phyloP scores from a whole-genome alignment of 2,329 filamentous ascomycete genomes.

The Aurifilum marmelostoma region DNA sequence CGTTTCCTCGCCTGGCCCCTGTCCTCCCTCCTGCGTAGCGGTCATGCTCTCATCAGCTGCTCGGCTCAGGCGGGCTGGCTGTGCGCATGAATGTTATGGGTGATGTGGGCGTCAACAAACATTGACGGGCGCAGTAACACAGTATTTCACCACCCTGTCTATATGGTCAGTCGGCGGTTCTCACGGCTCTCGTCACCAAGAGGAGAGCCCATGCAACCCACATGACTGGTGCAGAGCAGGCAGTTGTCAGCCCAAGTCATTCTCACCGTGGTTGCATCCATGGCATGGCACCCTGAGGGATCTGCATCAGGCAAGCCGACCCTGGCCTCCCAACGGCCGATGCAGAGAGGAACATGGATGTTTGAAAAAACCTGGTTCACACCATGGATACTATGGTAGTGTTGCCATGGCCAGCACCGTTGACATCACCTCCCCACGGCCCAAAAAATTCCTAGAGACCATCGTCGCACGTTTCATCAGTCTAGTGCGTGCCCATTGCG shows the following conservation, averaged over 20 bases:
- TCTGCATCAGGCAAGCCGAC: not conserved
- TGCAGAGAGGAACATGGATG: not conserved
- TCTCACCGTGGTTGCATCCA: not conserved
- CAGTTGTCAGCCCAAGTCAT: not conserved
- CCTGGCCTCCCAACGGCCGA: not conserved
- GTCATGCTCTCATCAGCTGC: not conserved
- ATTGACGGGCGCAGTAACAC: not conserved
- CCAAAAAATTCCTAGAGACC: not conserved
- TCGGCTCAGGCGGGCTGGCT: not conserved
- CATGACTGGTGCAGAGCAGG: not conserved
- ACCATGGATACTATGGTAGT: not conserved
- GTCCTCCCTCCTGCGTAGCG: not conserved
- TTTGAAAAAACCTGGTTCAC: not conserved
- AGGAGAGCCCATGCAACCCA: not conserved
- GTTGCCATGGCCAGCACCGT: not conserved
- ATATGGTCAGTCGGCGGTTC: not conserved
- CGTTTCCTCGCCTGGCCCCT: constrained; percentile 9
- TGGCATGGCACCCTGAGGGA: not conserved
- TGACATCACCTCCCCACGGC: not conserved
- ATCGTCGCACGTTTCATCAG: not conserved
- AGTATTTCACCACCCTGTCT: not conserved
- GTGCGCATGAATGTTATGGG: not conserved
- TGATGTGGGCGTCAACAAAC: not conserved
- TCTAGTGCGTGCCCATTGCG: not conserved
- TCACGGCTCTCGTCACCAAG: not conserved